Evolutionary conservation across 306 rosid genomes (phyloP), one percentile per base, ranked within the genome.

Genomic region (Alnus glutinosa): DNA sequence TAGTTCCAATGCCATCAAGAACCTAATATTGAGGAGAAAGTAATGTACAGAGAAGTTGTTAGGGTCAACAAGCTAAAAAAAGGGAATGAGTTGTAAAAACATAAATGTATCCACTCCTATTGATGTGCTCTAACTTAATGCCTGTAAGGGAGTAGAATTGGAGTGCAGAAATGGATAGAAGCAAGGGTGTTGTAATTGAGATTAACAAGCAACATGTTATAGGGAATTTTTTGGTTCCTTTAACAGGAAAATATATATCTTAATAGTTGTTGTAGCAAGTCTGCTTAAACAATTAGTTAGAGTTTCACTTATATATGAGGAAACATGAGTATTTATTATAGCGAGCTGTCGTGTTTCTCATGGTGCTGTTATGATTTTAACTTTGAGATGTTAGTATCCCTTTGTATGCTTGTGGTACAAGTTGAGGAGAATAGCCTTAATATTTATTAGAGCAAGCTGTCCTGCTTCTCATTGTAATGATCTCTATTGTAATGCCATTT

Each of bases 401-500:
- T 57, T 36, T 77, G 57, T 32, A 42, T 42, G 46, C 46, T 42
- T 5, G 5, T 1, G 8, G 46, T 5, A 5, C 46, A 42, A 42
- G 46, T 5, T 42, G 46, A 42, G 44, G 44, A 39, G 46, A 42
- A 42, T 42, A 42, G 5, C 7, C 46, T 49, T 49, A 49, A 49
- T 10, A 49, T 49, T 49, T 2, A 49, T 49, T 9, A 12, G 4
- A 9, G 52, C 4, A 49, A 49, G 14, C 52, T 49, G 47, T 64
- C 36, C 8, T 64, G 19, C 19, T 37, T 64, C 16, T 47, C 59
- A 19, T 32, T 23, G 13, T 62, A 76, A 12, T 23, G 73, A 39
- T 75, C 46, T 63, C 70, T 82, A 55, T 73, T 37, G 52, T 44
- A 75, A 77, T 74, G 67, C 64, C 19, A 52, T 72, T 79, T 66